Base-by-base conservation (phyloP, 495 filamentous ascomycete species). In the Talaromyces trachyspermus region DNA sequence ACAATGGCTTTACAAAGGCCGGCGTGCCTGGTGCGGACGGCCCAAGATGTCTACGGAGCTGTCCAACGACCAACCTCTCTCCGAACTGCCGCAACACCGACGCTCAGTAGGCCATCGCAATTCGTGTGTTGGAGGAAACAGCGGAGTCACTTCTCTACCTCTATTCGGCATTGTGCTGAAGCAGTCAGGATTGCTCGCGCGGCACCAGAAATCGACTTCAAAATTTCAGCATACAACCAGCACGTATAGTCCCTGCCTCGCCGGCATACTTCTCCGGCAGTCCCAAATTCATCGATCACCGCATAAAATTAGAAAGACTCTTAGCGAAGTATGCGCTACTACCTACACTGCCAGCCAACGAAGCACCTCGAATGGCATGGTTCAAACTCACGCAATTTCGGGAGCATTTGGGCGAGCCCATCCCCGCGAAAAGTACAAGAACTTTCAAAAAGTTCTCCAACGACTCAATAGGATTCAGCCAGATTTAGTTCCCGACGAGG, bases 241-340 rank as follows among this genome's bases (percentile, higher is more conserved):
- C 86, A 48, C 86, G 92, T 44, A 69, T 94, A 20, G 69, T 95
- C 27, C 92, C 92, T 14, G 74, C 77, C 0, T 95, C 92, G 6
- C 84, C 87, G 2, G 88, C 90, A 38, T 99, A 97, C 69, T 99
- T 97, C 75, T 90, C 88, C 51, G 84, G 81, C 25, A 84, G 78
- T 30, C 85, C 89, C 2, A 70, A 73, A 27, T 96, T 94, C 74
- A 91, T 83, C 68, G 92, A 99, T 64, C 77, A 85, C 60, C 76
- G 86, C 54, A 77, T 99, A 50, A 60, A 64, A 2, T 74, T 99
- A 11, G 77, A 88, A 54, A 60, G 75, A 8, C 74, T 97, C 17
- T 65, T 85, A 43, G 78, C 77, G 25, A 80, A 77, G 60, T 80
- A 91, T 60, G 72, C 79, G 33, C 66, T 76, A 5, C 79, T 97